Conservation (phyloP, 2,329 filamentous ascomycete species). For the Fonsecaea multimorphosa region DNA sequence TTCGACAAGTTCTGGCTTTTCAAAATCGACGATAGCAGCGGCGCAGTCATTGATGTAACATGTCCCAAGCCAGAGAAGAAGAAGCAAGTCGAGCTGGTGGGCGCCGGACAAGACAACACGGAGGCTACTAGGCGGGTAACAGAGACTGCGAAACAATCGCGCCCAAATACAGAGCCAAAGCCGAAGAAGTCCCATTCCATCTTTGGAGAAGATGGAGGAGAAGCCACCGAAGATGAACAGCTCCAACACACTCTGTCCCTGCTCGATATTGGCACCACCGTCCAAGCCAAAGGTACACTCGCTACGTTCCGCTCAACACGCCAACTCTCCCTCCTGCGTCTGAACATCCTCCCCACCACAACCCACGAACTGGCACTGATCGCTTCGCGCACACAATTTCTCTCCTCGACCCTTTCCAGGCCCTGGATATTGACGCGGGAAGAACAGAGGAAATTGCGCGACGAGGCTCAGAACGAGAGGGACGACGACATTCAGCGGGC, state of each 20-base stretch:
- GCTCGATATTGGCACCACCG: slow-evolving; percentile 58
- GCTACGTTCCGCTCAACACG: slow-evolving; percentile 56
- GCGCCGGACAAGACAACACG: slow-evolving; percentile 43
- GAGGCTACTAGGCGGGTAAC: not conserved
- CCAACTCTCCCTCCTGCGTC: slow-evolving; percentile 62
- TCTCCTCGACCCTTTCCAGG: slow-evolving; percentile 55
- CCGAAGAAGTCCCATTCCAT: not conserved
- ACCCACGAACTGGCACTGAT: slow-evolving; percentile 62
- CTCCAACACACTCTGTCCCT: slow-evolving; percentile 43
- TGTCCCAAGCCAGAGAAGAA: slow-evolving; percentile 47
- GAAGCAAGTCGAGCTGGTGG: slow-evolving; percentile 24
- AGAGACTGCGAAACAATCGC: slow-evolving; percentile 28
- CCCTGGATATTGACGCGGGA: slow-evolving; percentile 60
- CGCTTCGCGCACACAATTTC: slow-evolving; percentile 57
- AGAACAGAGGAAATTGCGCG: slow-evolving; percentile 52
- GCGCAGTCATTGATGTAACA: slow-evolving; percentile 62
- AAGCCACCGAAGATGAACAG: slow-evolving; percentile 9
- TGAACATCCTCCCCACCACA: slow-evolving; percentile 57
- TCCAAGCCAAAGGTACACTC: slow-evolving; percentile 65
- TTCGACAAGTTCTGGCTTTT: slow-evolving; percentile 49
- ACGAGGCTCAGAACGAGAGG: slow-evolving; percentile 50
- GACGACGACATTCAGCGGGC: slow-evolving; percentile 47
- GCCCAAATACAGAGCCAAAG: too few species aligned
- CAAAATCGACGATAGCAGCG: slow-evolving; percentile 67
- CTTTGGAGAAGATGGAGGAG: slow-evolving; percentile 6